These are phyloP conservation scores for Globisporangium carolinianum DNA, from an alignment of 352 stramenopile genomes.

Conservation along the genomic window DNA sequence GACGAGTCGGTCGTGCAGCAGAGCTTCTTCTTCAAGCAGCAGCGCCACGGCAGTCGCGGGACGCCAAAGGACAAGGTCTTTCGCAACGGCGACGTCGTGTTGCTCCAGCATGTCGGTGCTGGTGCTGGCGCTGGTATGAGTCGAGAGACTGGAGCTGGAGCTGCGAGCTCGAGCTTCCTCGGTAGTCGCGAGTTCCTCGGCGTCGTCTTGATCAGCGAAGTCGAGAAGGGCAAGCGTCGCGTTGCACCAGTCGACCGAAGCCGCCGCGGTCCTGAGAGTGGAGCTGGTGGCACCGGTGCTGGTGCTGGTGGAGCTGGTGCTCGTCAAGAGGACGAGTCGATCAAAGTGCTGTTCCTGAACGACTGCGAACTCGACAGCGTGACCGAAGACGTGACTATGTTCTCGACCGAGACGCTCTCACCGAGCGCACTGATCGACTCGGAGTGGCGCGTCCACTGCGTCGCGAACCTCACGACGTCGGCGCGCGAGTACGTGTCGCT, in stretches of 20 bases:
- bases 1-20: conserved; percentile 20
- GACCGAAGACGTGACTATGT: conserved; percentile 48
- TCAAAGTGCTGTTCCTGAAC: conserved; percentile 76
- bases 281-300: too few species aligned
- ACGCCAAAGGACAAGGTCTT: conserved; percentile 65
- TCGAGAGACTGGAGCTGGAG: too few species aligned
- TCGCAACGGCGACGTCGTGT: conserved; percentile 69
- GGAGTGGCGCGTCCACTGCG: conserved; percentile 71
- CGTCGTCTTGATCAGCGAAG: conserved; percentile 69
- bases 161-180: conserved; percentile 17
- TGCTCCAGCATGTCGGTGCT: conserved; percentile 31
- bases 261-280: background rate
- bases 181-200: conserved; percentile 62
- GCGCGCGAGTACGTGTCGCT: conserved; percentile 79
- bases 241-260: conserved; percentile 22
- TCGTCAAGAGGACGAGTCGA: conserved; percentile 48
- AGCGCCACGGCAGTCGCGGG: conserved; percentile 9
- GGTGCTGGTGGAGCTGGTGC: background rate
- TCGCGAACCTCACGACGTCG: conserved; percentile 75
- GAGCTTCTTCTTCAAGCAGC: conserved; percentile 17
- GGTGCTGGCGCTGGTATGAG: too few species aligned
- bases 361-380: conserved; percentile 69
- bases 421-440: conserved; percentile 55
- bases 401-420: conserved; percentile 61
- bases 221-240: conserved; percentile 52